Evolutionary conservation across 2,329 filamentous ascomycete species (phyloP), one percentile per base, ranked within the genome.

Genomic region (Scytalidium sp.): DNA sequence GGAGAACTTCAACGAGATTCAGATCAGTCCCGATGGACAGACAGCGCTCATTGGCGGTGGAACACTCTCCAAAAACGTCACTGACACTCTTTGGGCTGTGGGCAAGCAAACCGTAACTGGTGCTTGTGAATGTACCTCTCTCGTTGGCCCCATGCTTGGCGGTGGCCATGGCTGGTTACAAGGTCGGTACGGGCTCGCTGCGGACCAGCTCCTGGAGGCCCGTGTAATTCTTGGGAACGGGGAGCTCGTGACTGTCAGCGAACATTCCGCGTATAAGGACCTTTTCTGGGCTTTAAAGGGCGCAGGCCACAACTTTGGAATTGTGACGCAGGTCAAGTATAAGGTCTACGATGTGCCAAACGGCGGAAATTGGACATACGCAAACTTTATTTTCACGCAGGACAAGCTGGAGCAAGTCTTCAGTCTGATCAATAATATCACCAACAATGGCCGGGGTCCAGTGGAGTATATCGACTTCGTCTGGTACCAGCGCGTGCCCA

Each of bases 391-490:
- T 9, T 67, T 59, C 44, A 46, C 47, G 1, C 52, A 54, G 3
- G 61, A 65, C 15, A 57, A 60, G 40, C 45, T 64, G 3, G 60
- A 61, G 9, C 51, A 54, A 13, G 50, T 66, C 20, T 80, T 75
- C 51, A 57, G 4, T 10, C 19, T 23, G 3, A 17, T 47, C 21
- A 50, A 50, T 22, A 27, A 20, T 3, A 41, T 40, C 5, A 46
- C 32, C 10, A n/a, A 15, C 15, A 46, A 46, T 25, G 47, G 43
- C 13, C 19, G 20, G 21, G 29, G 20, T 3, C 21, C 20, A 27
- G 64, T 56, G 1, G 71, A 70, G 17, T 51, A 79, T 17, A 70
- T 74, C 50, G 74, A 76, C 59, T 80, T 70, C 69, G 71, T 68
- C 0, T 75, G 73, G 62, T 73, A 70, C 70, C 59, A 71, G 15